These are phyloP conservation scores for Leptosphaerulina australis DNA, from an alignment of 2,329 filamentous ascomycete genomes.

Conservation along the genomic window DNA sequence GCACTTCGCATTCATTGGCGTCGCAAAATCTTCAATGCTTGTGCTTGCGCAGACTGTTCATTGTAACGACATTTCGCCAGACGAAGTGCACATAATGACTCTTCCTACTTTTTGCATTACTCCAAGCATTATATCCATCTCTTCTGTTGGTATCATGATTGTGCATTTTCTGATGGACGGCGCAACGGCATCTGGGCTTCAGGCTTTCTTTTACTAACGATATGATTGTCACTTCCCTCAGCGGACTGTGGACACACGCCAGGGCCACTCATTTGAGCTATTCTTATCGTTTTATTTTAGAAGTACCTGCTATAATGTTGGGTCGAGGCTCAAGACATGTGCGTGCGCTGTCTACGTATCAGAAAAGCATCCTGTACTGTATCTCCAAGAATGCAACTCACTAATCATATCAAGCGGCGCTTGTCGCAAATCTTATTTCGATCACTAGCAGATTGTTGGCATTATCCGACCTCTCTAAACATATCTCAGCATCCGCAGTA, in stretches of 20 bases:
- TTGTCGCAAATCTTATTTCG: neutral
- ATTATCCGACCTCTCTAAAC: neutral
- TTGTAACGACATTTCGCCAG: neutral
- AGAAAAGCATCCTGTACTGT: neutral
- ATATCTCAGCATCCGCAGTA: neutral
- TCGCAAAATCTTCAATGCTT: neutral
- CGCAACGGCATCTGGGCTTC: neutral
- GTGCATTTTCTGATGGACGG: constrained; percentile 11
- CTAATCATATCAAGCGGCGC: neutral
- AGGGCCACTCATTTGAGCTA: constrained; percentile 27
- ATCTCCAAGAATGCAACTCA: neutral
- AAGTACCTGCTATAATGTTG: neutral
- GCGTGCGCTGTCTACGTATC: neutral
- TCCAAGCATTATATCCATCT: neutral
- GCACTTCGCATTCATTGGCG: neutral
- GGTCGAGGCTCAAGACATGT: neutral
- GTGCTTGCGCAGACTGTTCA: no score
- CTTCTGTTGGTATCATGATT: neutral
- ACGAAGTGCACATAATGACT: neutral
- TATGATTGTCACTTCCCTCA: constrained; percentile 1
- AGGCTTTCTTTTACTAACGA: neutral
- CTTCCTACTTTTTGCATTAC: neutral
- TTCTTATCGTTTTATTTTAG: neutral
- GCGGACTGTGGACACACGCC: constrained; percentile 13
- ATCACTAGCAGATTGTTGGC: neutral